A percentile compares a stretch with the other conserved stretches of the same genome.
These are phyloP conservation scores for Suhomyces pyralidae DNA, from an alignment of 805 yeast genomes.

Conservation along the genomic window DNA sequence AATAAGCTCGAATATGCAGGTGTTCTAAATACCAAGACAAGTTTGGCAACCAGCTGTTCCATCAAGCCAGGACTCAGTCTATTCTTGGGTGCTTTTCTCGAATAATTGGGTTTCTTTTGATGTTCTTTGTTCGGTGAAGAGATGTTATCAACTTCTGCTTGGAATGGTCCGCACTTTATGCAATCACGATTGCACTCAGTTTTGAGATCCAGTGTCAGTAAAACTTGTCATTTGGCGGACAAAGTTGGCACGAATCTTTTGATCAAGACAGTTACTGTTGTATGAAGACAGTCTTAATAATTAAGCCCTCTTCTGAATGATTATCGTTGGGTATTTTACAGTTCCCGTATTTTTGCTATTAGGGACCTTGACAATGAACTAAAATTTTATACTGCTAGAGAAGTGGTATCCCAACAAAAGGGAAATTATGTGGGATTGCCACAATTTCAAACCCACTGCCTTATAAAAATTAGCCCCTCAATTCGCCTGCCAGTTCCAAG, in stretches of 20 bases:
- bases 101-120: neutral
- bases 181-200: too few relatives aligned
- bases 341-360: too few relatives aligned
- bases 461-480: neutral
- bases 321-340: too few relatives aligned
- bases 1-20: neutral
- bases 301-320: too few relatives aligned
- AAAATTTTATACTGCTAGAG: too few relatives aligned
- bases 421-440: too few relatives aligned
- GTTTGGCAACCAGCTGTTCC: neutral
- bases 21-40: neutral
- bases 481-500: neutral
- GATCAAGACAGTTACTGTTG: too few relatives aligned
- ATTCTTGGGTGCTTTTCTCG: neutral
- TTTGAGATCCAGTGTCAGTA: neutral
- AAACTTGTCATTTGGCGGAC: neutral
- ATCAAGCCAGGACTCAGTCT: neutral
- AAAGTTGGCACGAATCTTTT: too few relatives aligned
- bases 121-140: neutral
- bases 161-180: neutral
- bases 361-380: too few relatives aligned
- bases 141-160: neutral
- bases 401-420: too few relatives aligned
- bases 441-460: neutral
- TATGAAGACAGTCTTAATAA: too few relatives aligned